Evolutionary conservation across 192 early-diverging fungal genomes (phyloP).

Genomic region (Ambispora gerdemannii): DNA sequence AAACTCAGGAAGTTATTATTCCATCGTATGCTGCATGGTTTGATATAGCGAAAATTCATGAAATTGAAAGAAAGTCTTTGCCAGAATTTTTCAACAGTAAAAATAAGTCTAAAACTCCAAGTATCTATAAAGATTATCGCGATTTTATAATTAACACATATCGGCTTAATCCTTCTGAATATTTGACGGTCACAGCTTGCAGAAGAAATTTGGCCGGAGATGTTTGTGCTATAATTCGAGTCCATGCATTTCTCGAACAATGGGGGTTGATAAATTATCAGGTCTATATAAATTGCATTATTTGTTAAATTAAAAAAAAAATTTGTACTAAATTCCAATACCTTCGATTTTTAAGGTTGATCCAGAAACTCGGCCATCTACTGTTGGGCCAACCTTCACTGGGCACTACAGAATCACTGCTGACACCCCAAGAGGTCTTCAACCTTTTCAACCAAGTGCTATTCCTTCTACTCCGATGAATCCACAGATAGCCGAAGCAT

Average conservation of each 20-base stretch:
- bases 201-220: slow-evolving; percentile 95
- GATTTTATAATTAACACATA: slow-evolving; percentile 99
- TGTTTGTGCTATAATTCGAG: slow-evolving; percentile 97
- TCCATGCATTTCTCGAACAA: slow-evolving; percentile 98
- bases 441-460: slow-evolving; percentile 76
- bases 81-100: slow-evolving; percentile 96
- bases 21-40: slow-evolving; percentile 98
- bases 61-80: slow-evolving; percentile 82
- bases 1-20: slow-evolving; percentile 68
- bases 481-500: slow-evolving; percentile 18
- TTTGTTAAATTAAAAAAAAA: background rate
- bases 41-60: slow-evolving; percentile 70
- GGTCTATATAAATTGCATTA: slow-evolving; percentile 45
- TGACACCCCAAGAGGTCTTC: slow-evolving; percentile 80
- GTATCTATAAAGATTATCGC: slow-evolving; percentile 90
- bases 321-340: background rate
- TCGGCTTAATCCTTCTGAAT: slow-evolving; percentile 91
- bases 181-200: slow-evolving; percentile 97
- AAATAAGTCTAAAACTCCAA: slow-evolving; percentile 90
- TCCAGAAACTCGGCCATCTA: slow-evolving; percentile 86
- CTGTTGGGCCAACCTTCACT: slow-evolving; percentile 89
- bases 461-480: slow-evolving; percentile 30
- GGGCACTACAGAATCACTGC: slow-evolving; percentile 97
- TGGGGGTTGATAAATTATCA: slow-evolving; percentile 99
- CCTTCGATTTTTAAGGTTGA: slow-evolving; percentile 64